These are phyloP conservation scores for Priceomyces haplophilus DNA, from an alignment of 805 yeast genomes.

Conservation along the genomic window DNA sequence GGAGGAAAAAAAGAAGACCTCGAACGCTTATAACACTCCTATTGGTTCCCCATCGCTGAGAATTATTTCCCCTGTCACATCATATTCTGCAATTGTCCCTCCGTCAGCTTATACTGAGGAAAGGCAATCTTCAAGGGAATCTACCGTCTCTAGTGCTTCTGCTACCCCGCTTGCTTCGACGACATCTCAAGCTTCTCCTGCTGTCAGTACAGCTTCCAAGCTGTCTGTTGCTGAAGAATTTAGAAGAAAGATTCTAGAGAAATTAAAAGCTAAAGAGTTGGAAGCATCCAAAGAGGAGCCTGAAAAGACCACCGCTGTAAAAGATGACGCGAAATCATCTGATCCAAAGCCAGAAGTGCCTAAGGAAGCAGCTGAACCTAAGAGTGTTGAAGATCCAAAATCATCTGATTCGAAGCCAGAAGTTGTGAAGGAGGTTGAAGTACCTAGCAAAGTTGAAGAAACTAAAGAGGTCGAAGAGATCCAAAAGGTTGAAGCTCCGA, in stretches of 20 bases:
- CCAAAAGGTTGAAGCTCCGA: constrained; percentile 9
- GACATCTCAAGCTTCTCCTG: constrained; percentile 13
- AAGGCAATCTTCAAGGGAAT: constrained; percentile 8
- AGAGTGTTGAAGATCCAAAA: constrained; percentile 7
- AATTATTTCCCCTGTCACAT: constrained; percentile 8
- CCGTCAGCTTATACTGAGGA: constrained; percentile 7
- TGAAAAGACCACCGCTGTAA: constrained; percentile 6
- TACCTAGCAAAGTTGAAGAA: too few relatives aligned
- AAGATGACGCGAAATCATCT: constrained; percentile 8
- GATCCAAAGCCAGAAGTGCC: constrained; percentile 6
- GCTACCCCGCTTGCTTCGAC: constrained; percentile 13
- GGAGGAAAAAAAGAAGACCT: constrained; percentile 38
- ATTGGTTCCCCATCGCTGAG: constrained; percentile 30
- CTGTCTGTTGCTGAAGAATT: constrained; percentile 33
- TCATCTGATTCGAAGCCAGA: constrained; percentile 6
- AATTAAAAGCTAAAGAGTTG: too few relatives aligned
- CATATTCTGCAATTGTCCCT: constrained; percentile 10
- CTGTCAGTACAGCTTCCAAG: constrained; percentile 10
- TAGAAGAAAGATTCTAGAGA: constrained; percentile 33
- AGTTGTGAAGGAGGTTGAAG: constrained; percentile 9
- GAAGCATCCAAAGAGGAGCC: constrained; percentile 7
- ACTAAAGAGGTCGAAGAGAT: constrained; percentile 8
- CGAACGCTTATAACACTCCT: constrained; percentile 28
- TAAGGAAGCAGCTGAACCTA: constrained; percentile 8
- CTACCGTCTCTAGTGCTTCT: constrained; percentile 6